These are phyloP conservation scores for Boletales sp. DNA, from an alignment of 768 basidiomycete species.

Conservation along the genomic window DNA sequence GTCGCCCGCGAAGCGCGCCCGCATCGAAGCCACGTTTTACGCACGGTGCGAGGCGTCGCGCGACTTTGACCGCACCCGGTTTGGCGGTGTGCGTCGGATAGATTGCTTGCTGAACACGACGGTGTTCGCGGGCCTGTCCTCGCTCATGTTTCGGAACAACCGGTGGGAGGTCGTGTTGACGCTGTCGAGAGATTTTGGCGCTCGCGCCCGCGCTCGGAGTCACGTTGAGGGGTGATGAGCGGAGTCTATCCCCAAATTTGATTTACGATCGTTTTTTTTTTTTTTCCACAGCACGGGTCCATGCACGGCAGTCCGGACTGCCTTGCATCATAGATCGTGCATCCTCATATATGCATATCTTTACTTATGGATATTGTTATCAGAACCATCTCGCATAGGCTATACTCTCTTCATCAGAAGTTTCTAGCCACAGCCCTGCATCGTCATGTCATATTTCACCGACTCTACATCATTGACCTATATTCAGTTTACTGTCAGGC, in stretches of 20 bases:
- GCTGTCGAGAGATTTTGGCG: constrained; percentile 34
- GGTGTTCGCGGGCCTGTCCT: constrained; percentile 50
- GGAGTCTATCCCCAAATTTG: not conserved
- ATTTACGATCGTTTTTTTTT: no score
- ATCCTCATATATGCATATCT: not conserved
- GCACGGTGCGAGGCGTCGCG: constrained; percentile 41
- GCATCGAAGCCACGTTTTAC: constrained; percentile 41
- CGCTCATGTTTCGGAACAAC: constrained; percentile 33
- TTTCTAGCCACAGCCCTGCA: not conserved
- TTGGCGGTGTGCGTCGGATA: constrained; percentile 42
- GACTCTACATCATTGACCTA: constrained; percentile 1
- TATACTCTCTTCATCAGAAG: constrained; percentile 1
- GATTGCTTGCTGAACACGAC: constrained; percentile 50
- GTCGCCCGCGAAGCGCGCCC: constrained; percentile 39
- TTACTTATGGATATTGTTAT: constrained; percentile 10
- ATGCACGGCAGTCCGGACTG: constrained; percentile 9
- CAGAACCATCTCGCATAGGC: constrained; percentile 6
- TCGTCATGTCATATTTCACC: not conserved
- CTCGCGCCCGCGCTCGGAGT: not conserved
- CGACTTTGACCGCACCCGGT: constrained; percentile 33
- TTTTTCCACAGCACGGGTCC: no score
- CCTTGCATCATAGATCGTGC: not conserved
- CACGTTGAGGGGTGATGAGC: not conserved
- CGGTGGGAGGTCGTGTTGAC: constrained; percentile 44
- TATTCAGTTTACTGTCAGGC: not conserved